These are phyloP conservation scores for Schizosaccharomyces versatilis DNA, from an alignment of 1,139 yeast species.

Conservation along the genomic window DNA sequence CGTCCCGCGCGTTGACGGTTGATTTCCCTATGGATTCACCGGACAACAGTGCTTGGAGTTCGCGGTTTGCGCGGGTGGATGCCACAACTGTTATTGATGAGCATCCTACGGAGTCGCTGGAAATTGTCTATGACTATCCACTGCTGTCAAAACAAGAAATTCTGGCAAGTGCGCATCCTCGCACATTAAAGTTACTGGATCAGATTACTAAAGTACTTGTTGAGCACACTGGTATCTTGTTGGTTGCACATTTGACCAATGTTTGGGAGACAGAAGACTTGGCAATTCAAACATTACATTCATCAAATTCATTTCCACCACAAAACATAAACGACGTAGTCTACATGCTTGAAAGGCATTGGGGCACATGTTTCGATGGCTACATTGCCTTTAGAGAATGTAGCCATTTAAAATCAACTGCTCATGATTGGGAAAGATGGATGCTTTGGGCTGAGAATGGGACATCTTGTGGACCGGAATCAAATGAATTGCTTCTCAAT, in stretches of 20 bases:
- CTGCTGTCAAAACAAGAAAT: neutral
- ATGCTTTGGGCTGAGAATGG: neutral
- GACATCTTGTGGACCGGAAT: neutral
- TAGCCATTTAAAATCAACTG: neutral
- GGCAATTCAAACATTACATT: neutral
- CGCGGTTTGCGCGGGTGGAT: neutral
- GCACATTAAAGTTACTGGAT: neutral
- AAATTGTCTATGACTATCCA: neutral
- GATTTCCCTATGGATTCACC: slow-evolving; percentile 1
- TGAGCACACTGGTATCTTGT: neutral
- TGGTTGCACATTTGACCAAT: neutral
- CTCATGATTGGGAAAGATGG: neutral
- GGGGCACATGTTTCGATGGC: slow-evolving; percentile 1
- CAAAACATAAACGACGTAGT: neutral
- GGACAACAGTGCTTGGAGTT: neutral
- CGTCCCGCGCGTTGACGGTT: neutral
- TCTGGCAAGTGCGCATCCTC: neutral
- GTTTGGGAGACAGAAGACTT: neutral
- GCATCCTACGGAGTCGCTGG: neutral
- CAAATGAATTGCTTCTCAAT: neutral
- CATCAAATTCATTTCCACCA: neutral
- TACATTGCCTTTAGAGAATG: neutral
- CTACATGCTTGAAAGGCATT: neutral
- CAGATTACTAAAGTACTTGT: neutral
- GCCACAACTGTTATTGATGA: neutral